Base-by-base conservation (phyloP, 768 basidiomycete species). In the Russula brevipes region DNA sequence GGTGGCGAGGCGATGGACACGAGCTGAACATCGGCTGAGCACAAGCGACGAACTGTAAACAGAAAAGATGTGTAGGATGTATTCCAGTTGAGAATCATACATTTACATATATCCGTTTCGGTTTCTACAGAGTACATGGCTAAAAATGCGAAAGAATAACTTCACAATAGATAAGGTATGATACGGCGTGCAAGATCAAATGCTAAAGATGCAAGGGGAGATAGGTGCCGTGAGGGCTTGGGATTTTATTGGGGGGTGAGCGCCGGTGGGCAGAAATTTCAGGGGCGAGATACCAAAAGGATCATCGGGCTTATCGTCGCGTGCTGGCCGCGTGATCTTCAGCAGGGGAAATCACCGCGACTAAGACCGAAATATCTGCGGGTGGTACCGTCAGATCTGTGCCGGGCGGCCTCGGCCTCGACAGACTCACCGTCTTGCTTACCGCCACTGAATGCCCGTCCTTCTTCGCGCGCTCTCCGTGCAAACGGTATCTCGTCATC, bases 1-100 rank as follows among this genome's bases (percentile, higher is more conserved):
- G 77, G 69, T 7, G 81, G 81, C 42, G 91, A 91, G 68, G 88
- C 84, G 51, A 93, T 92, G 91, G 91, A 93, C 77, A 88, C 83
- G 39, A 84, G 86, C 74, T 92, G 19, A 45, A 24, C 24, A 24
- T 24, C 24, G 24, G 80, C 41, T 39, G 38, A 72, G 41, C 17
- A 54, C 33, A 17, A 36, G n/a, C 2, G 2, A 39, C 14, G 35
- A 42, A 50, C 4, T 9, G 36, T 63, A 33, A 12, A 46, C 17
- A 36, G n/a, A 30, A 16, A 49, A 11, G 31, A 33, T 46, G 33
- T 64, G 42, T 60, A 64, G 30, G 41, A 45, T 42, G 59, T 60
- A 51, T 55, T 33, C 16, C 58, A 36, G 16, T 17, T 59, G 47
- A 64, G 51, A 60, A 16, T 50, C 19, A 8, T 64, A 54, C 41